Conservation (phyloP, 2,329 filamentous ascomycete species). For the Aspergillus calidoustus region DNA sequence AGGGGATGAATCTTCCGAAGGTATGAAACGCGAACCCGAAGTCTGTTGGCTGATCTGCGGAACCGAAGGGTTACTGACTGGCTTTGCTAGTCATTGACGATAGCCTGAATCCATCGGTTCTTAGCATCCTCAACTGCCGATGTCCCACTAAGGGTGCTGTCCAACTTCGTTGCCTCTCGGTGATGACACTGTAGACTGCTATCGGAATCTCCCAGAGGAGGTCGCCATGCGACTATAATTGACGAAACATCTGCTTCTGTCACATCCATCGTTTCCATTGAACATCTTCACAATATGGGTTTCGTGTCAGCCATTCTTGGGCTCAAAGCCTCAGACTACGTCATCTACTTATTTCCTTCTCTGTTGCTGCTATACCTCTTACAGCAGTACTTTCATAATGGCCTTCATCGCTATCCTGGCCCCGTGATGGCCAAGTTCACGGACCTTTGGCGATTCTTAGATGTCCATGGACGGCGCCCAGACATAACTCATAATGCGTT, state of each 20-base stretch:
- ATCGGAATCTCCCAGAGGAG: neutral
- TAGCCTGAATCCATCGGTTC: neutral
- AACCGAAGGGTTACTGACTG: neutral
- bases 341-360: constrained; percentile 9
- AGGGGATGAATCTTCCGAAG: neutral
- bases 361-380: constrained; percentile 1
- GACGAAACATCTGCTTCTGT: neutral
- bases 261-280: neutral
- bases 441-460: constrained; percentile 75
- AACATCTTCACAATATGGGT: constrained; percentile 7
- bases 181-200: neutral
- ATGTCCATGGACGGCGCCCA: constrained; percentile 67
- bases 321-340: constrained; percentile 1
- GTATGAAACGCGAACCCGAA: neutral
- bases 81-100: neutral
- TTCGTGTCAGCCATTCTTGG: constrained; percentile 3
- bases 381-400: constrained; percentile 13
- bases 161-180: neutral
- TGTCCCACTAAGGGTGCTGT: neutral
- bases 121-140: constrained; percentile 12
- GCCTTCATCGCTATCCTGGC: constrained; percentile 57
- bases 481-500: constrained; percentile 71
- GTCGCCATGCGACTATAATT: neutral
- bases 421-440: constrained; percentile 70
- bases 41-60: neutral